Base-by-base conservation (phyloP, 2,329 filamentous ascomycete species). In the Aspergillus fijiensis region DNA sequence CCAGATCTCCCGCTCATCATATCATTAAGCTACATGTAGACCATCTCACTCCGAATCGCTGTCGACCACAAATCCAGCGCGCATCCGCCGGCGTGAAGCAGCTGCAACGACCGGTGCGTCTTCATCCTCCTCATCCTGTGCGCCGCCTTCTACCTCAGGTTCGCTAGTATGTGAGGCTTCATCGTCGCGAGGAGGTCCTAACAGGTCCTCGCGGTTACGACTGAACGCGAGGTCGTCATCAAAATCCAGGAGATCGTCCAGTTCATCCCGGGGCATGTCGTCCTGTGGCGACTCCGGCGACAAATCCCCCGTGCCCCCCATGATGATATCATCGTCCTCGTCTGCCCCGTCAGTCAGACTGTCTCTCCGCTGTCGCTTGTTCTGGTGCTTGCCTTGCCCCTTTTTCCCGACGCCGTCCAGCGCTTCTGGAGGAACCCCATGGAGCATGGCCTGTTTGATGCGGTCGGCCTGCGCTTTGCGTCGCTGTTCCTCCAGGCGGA, bases 401-500 rank as follows among this genome's bases (percentile, higher is more conserved):
- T 65, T 61, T 58, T 71, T 74, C 57, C 57, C 60, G 60, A 63
- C 66, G 62, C 67, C 73, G 64, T 42, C 58, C 23, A 62, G 63
- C 45, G 71, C 67, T 5, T 70, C 66, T 23, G 71, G 66, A n/a
- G 69, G 60, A 19, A 66, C 66, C 3, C 76, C 78, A 57, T 75
- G 77, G 42, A 79, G 73, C 57, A 85, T 64, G 5, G 80, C 80
- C 54, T 81, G 79, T 58, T 79, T 78, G 59, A 85, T 79, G 16
- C 79, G 77, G 33, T 79, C 75, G 29, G 76, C 76, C 55, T 83
- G 84, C 51, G 83, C 83, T 64, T 85, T 82, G 52, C 90, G 81
- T 61, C 89, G 81, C 64, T 83, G 79, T 73, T 88, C 87, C 76
- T 97, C 93, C 16, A 85, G 82, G 2, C 84, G 87, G 75, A 94